Conservation (phyloP, 768 basidiomycete genomes). For the Nevesoporus exiguus region DNA sequence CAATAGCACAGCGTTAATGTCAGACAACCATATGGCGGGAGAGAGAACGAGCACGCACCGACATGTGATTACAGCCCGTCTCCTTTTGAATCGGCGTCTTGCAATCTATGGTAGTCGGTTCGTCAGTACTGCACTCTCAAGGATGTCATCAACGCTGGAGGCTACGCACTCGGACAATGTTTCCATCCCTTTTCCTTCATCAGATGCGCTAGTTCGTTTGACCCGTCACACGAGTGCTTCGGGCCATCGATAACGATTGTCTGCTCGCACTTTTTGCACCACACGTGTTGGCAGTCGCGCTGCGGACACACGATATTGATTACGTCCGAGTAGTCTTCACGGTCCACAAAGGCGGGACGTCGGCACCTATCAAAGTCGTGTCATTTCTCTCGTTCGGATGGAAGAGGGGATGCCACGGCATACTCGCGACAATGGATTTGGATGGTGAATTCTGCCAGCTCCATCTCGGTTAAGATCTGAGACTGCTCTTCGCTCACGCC, state of each 20-base stretch:
- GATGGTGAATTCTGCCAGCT: conserved; percentile 42
- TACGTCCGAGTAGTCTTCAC: conserved; percentile 40
- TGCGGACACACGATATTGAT: conserved; percentile 49
- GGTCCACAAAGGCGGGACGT: conserved; percentile 47
- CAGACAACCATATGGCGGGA: no score
- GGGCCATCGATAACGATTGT: conserved; percentile 33
- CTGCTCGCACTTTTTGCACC: conserved; percentile 62
- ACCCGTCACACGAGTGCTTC: conserved; percentile 57
- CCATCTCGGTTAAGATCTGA: conserved; percentile 43
- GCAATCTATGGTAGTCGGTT: conserved; percentile 33
- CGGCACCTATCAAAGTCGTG: conserved; percentile 40
- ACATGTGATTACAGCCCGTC: conserved; percentile 58
- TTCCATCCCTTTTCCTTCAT: conserved; percentile 61
- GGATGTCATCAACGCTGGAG: not conserved
- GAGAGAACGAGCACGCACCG: conserved; percentile 31
- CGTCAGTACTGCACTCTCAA: not conserved
- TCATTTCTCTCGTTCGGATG: not conserved
- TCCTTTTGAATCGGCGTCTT: conserved; percentile 48
- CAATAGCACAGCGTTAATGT: no score
- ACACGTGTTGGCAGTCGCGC: conserved; percentile 44
- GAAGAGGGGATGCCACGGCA: not conserved
- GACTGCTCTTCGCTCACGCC: conserved; percentile 45
- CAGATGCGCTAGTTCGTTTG: conserved; percentile 48
- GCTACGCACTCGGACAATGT: conserved; percentile 51
- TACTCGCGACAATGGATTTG: conserved; percentile 51